phyloP scores from a whole-genome alignment of 306 rosid genomes.

The Glycine latifolia region DNA sequence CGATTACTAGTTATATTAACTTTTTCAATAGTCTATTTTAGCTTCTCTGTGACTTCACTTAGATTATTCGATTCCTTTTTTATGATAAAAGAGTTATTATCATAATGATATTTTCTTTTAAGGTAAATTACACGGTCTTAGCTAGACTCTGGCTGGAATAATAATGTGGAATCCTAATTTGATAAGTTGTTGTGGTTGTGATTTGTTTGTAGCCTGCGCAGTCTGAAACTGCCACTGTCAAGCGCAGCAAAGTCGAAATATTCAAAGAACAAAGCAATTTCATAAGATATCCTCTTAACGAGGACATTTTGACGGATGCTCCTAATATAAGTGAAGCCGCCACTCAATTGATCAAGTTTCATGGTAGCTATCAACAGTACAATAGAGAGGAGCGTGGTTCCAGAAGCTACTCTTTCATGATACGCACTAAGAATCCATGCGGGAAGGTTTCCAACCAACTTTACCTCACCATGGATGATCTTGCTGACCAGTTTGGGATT shows the following conservation, averaged over 20 bases:
- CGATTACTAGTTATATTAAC: neutral
- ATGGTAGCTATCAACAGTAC: slow-evolving; percentile 97
- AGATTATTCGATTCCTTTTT: neutral
- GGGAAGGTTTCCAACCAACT: slow-evolving; percentile 90
- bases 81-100: neutral
- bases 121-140: too few species aligned
- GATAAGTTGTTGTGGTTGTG: neutral
- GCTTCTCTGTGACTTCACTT: neutral
- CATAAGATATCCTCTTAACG: slow-evolving; percentile 91
- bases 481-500: slow-evolving; percentile 97
- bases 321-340: slow-evolving; percentile 94
- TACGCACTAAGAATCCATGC: slow-evolving; percentile 94
- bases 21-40: neutral
- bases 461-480: slow-evolving; percentile 99
- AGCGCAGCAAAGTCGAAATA: slow-evolving; percentile 97
- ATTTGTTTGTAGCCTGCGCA: slow-evolving; percentile 64
- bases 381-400: slow-evolving; percentile 89
- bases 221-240: slow-evolving; percentile 64
- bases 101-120: too few species aligned
- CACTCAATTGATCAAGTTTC: slow-evolving; percentile 91
- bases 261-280: slow-evolving; percentile 92
- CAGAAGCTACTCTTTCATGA: slow-evolving; percentile 90
- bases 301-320: slow-evolving; percentile 86
- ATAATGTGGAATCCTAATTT: neutral
- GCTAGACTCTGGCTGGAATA: too few species aligned